Percentiles rank a stretch among this genome's conserved stretches.
Evolutionary conservation across 257 asterid species (phyloP).

Genomic region (Forsythia suspensa): DNA sequence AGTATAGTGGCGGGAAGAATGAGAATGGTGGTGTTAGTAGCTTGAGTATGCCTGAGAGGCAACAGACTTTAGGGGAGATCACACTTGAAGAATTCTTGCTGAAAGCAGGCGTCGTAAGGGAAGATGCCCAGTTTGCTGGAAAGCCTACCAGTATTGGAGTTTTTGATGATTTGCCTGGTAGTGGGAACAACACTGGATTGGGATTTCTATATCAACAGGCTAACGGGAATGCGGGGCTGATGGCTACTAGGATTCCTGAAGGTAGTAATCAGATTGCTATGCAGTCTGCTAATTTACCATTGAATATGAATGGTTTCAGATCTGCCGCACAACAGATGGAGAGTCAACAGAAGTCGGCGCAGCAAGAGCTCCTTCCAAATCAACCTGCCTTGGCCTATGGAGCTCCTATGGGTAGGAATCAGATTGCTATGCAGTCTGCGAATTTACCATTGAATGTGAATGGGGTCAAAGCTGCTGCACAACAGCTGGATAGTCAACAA

Average conservation of each 20-base stretch:
- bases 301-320: background rate
- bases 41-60: constrained; percentile 58
- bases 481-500: constrained; percentile 39
- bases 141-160: constrained; percentile 20
- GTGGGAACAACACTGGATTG: constrained; percentile 31
- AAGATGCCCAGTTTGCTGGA: constrained; percentile 49
- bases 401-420: background rate
- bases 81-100: constrained; percentile 89
- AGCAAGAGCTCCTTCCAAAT: background rate
- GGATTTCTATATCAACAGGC: constrained; percentile 22
- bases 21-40: constrained; percentile 26
- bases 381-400: background rate
- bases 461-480: constrained; percentile 51
- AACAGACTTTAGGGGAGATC: constrained; percentile 75
- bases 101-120: constrained; percentile 87
- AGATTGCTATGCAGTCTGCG: constrained; percentile 29
- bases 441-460: constrained; percentile 57
- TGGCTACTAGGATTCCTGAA: constrained; percentile 38
- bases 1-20: constrained; percentile 38
- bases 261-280: constrained; percentile 38
- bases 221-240: constrained; percentile 37
- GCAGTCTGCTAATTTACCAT: background rate
- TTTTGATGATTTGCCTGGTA: constrained; percentile 28
- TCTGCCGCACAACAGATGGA: background rate
- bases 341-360: background rate